phyloP scores from a whole-genome alignment of 345 rosid species.

The Arabidopsis thaliana region TAIR10.1 NC_003075.7:213001-213500 shows the following conservation, averaged over 20 bases:
- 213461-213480: slow-evolving; percentile 63
- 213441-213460: slow-evolving; percentile 39
- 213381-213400: slow-evolving; percentile 27
- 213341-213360: neutral
- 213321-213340: neutral
- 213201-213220: slow-evolving; percentile 35
- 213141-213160: slow-evolving; percentile 32
- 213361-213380: slow-evolving; percentile 20
- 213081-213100: slow-evolving; percentile 55
- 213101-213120: neutral
- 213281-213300: slow-evolving; percentile 36
- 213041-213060: slow-evolving; percentile 63
- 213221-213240: slow-evolving; percentile 35
- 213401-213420: slow-evolving; percentile 6
- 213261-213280: slow-evolving; percentile 29
- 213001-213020: slow-evolving; percentile 60
- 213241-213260: slow-evolving; percentile 37
- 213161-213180: slow-evolving; percentile 3
- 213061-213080: slow-evolving; percentile 56
- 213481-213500: slow-evolving; percentile 41
- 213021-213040: slow-evolving; percentile 60
- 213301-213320: slow-evolving; percentile 1
- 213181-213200: slow-evolving; percentile 19
- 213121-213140: slow-evolving; percentile 33
- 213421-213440: slow-evolving; percentile 46